These are phyloP conservation scores for Gnomoniopsis sp. DNA, from an alignment of 2,329 filamentous ascomycete genomes.

Conservation along the genomic window DNA sequence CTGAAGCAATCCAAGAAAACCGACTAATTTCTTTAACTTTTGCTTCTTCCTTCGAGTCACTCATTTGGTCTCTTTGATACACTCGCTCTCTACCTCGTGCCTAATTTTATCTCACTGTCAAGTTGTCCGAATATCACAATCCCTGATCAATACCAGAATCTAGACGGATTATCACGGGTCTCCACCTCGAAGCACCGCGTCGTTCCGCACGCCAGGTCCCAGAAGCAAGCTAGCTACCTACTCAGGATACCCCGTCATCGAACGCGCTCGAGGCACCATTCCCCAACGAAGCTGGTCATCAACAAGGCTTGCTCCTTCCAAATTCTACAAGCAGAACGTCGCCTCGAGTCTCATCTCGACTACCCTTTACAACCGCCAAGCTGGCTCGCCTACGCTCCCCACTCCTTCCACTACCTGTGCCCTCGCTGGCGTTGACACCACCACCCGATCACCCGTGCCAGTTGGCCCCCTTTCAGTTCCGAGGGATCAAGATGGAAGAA, in stretches of 20 bases:
- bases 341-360: not conserved
- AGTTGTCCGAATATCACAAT: not conserved
- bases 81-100: not conserved
- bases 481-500: conserved; percentile 35
- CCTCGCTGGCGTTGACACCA: conserved; percentile 19
- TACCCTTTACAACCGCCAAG: conserved; percentile 20
- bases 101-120: not conserved
- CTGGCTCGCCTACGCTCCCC: conserved; percentile 25
- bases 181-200: not conserved
- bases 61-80: conserved; percentile 2
- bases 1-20: not conserved
- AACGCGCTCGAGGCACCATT: not conserved
- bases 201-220: not conserved
- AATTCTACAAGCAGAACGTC: not conserved
- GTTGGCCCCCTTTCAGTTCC: conserved; percentile 22
- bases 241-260: not conserved
- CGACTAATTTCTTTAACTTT: not conserved
- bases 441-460: conserved; percentile 18
- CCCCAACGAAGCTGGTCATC: not conserved
- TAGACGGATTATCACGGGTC: not conserved
- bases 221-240: not conserved
- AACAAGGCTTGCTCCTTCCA: not conserved
- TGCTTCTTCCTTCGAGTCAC: conserved; percentile 13
- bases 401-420: conserved; percentile 18
- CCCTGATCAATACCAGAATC: not conserved